Base-by-base conservation (phyloP, 805 yeast genomes). In the Monosporozyma yasuniensis region DNA sequence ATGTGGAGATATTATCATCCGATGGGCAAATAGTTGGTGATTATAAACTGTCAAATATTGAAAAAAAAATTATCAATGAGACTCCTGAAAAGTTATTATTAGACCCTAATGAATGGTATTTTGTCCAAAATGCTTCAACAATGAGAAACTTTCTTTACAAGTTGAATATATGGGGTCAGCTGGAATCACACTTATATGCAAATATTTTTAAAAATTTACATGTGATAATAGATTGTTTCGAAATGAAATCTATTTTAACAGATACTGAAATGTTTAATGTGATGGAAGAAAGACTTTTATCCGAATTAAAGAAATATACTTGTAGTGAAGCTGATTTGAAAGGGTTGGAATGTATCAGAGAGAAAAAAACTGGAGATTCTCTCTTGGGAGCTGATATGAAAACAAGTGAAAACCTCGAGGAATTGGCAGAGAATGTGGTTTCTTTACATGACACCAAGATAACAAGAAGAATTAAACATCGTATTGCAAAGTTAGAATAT, bases 81-180 rank as follows among this genome's bases (percentile, higher is more conserved):
- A 69, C 72, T 2, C 77, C 81, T 0, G 77, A 74, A 48, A 76
- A 79, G 4, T 61, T 86, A 19, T 57, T 80, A 10, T 65, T 72
- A 14, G 71, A 76, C 37, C 54, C 55, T 8, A 52, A 66, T 8
- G 77, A 79, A 37, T 89, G 96, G 96, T 76, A 82, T 48, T 87
- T 65, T 57, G 77, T 79, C 55, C 95, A 87, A 55, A 66, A 64
- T 39, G 3, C 71, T 75, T 0, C 76, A 72, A 81, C 83, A 34
- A 63, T 88, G 25, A 78, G 76, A 1, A 62, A 61, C 14, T 59
- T 89, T 27, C 52, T 81, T 10, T 60, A 66, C 19, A 83, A 88
- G 86, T 69, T 88, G 46, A 81, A 83, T 56, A 79, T 77, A 9
- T 78, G 81, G 74, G 96, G 96, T 2, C 69, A 66, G 42, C 68